Percentiles rank a stretch among this genome's conserved stretches.
phyloP scores from a whole-genome alignment of 768 basidiomycete species.

The Polyporus arcularius region DNA sequence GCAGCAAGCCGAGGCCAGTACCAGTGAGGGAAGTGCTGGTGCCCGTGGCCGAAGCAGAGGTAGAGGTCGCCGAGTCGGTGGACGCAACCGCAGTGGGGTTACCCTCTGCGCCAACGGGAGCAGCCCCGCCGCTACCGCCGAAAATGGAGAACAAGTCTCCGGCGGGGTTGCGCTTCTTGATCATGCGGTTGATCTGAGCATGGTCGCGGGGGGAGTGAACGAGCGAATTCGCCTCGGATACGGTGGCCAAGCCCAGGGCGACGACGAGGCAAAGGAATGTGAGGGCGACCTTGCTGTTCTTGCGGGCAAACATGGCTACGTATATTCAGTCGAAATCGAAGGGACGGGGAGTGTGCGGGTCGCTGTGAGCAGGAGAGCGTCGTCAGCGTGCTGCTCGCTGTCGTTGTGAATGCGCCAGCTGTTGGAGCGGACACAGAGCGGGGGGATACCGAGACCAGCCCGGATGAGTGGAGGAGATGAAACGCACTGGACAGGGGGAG shows the following conservation, averaged over 20 bases:
- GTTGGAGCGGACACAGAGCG: neutral
- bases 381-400: conserved; percentile 8
- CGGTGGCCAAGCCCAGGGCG: conserved; percentile 47
- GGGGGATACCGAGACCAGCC: conserved; percentile 21
- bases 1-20: no score
- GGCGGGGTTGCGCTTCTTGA: conserved; percentile 57
- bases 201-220: conserved; percentile 53
- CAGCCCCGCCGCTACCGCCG: neutral
- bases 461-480: conserved; percentile 3
- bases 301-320: conserved; percentile 49
- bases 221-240: conserved; percentile 49
- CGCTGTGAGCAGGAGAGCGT: neutral
- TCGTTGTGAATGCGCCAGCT: neutral
- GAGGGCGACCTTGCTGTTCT: conserved; percentile 47
- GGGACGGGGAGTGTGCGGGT: conserved; percentile 6
- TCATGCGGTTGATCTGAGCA: conserved; percentile 58
- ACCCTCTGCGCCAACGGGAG: conserved; percentile 37
- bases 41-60: neutral
- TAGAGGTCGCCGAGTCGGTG: conserved; percentile 14
- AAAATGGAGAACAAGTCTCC: conserved; percentile 7
- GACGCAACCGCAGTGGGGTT: conserved; percentile 26
- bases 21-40: neutral
- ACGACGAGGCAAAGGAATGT: conserved; percentile 65
- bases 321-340: conserved; percentile 23
- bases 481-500: conserved; percentile 20